Base-by-base conservation (phyloP, 768 basidiomycete species). In the Crepidotus variabilis region DNA sequence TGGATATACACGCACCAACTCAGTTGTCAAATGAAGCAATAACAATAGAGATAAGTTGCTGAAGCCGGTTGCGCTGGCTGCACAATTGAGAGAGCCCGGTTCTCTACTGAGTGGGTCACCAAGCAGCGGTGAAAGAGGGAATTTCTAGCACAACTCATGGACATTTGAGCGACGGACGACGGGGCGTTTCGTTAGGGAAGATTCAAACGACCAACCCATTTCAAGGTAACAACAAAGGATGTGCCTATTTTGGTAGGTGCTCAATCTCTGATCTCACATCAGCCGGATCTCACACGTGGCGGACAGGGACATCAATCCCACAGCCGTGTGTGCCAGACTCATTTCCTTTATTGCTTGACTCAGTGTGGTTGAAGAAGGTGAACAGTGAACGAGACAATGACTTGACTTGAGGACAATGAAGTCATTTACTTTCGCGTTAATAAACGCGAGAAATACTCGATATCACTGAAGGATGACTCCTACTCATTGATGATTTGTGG, bases 171-270 rank as follows among this genome's bases (percentile, higher is more conserved):
- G 33, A 49, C 11, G 14, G 14, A 56, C 22, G 18, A 21, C 13
- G 33, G 24, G 21, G 28, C 45, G 9, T 21, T 59, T 58, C 39
- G 55, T 58, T 59, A 53, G 35, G 62, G 60, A 57, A 62, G 60
- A 60, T 53, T 68, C 57, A 67, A 70, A 67, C 62, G 66, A 70
- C 51, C 57, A 60, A 47, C 67, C 67, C 56, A 56, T 63, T 65
- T 57, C 57, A 61, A 61, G 61, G 59, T 22, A 49, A 60, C 63
- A 63, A 70, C 69, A 70, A 70, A 67, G 67, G 64, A 66, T 34
- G 23, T 20, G 16, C 66, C 61, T 56, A 59, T 66, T 57, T 64
- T 52, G 65, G 64, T 14, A 43, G 14, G 39, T 14, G 39, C 13
- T 5, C 39, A 58, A 50, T 43, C 55, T 51, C 47, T 52, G 57